These are phyloP conservation scores for Emmonsiellopsis sp. DNA, from an alignment of 2,329 filamentous ascomycete genomes.

Conservation along the genomic window DNA sequence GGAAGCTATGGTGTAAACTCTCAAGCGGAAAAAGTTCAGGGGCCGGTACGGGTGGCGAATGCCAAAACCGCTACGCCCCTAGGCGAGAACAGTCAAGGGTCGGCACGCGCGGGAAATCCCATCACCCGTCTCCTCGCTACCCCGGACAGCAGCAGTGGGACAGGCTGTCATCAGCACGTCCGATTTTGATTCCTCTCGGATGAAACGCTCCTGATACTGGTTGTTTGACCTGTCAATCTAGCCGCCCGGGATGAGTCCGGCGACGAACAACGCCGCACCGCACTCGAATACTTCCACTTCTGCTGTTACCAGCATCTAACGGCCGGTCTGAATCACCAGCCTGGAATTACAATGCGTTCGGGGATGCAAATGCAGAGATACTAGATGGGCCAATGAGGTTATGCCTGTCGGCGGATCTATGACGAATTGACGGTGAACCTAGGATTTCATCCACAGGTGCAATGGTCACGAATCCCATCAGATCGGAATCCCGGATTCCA, in stretches of 20 bases:
- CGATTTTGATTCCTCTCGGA: neutral
- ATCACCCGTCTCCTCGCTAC: neutral
- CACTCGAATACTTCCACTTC: neutral
- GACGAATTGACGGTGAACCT: no score
- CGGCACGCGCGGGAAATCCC: neutral
- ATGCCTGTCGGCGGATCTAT: neutral
- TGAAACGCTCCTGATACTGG: neutral
- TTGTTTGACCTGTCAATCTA: neutral
- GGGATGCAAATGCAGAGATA: neutral
- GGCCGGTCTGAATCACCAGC: neutral
- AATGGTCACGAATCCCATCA: no score
- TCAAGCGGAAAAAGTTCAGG: neutral
- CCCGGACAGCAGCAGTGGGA: neutral
- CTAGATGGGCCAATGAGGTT: neutral
- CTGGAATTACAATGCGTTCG: neutral
- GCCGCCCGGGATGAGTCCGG: neutral
- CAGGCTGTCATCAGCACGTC: neutral
- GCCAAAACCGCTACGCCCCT: neutral
- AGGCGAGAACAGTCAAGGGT: neutral
- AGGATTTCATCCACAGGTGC: no score
- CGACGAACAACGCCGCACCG: neutral
- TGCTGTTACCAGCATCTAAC: neutral
- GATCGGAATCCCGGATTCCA: no score
- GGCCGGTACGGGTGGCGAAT: slow-evolving; percentile 1
- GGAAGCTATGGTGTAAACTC: slow-evolving; percentile 1